Evolutionary conservation across 202 grass and related monocot genomes (phyloP), one percentile per base, ranked within the genome.

Genomic region (Carex sylvatica): DNA sequence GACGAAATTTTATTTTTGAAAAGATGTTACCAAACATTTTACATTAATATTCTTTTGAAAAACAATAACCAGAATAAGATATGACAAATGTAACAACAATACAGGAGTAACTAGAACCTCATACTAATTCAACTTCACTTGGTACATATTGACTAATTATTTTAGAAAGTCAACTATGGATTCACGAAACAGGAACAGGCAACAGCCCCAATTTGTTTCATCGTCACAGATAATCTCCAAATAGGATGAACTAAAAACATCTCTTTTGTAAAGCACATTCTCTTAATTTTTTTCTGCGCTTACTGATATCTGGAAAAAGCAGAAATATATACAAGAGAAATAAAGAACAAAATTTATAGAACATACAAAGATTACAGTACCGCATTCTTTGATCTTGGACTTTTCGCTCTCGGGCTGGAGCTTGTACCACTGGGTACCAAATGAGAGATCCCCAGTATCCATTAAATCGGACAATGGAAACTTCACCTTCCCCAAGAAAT

Each of bases 401-500:
- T 84, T 90, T 70, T 93, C 94, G 47, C 74, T 62, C 81, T 98
- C 94, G 2, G 95, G 95, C 80, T 93, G 88, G 74, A 98, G 85
- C 87, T 89, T 89, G 84, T 93, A 90, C 95, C 95, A 98, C 38
- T 69, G 87, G 0, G 67, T 87, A 28, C 91, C 92, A 2, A 93
- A 92, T 3, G 91, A 90, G 12, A 90, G 53, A 65, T 86, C 80
- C 4, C 91, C 91, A 0, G 87, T 86, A 83, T 88, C 82, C 77
- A 98, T 69, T 26, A 95, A 83, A 74, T 95, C 87, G 47, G 88
- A 87, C 18, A 98, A 28, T 3, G 91, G 72, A 65, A 98, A 84
- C 82, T 76, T 95, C 2, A 95, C 56, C 80, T 95, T 91, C 1
- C 95, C 95, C 80, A 98, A 80, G 69, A 95, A 98, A 78, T 98